phyloP scores from a whole-genome alignment of 345 rosid genomes.

The Viola odorata region DNA sequence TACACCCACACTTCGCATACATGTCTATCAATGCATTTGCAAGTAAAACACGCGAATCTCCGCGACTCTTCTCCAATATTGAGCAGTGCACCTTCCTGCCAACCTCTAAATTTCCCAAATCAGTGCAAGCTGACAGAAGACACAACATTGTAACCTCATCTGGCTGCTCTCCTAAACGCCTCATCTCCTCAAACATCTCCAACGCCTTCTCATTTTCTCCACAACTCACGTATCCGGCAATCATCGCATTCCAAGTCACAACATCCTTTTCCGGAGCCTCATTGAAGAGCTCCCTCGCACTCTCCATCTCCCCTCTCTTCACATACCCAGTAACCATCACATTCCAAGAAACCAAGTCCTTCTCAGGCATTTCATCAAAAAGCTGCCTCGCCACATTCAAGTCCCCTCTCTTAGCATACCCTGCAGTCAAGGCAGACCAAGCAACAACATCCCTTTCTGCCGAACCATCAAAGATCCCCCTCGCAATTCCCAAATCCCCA shows the following conservation, averaged over 20 bases:
- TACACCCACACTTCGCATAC: slow-evolving; percentile 69
- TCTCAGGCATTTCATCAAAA: slow-evolving; percentile 60
- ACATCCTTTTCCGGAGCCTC: slow-evolving; percentile 51
- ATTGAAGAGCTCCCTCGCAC: slow-evolving; percentile 55
- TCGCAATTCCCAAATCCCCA: slow-evolving; percentile 51
- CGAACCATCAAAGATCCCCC: slow-evolving; percentile 42
- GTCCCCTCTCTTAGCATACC: slow-evolving; percentile 67
- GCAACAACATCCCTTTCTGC: slow-evolving; percentile 54
- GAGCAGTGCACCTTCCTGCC: slow-evolving; percentile 49
- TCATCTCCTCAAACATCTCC: slow-evolving; percentile 66
- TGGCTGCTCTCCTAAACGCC: slow-evolving; percentile 47
- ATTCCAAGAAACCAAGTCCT: slow-evolving; percentile 76
- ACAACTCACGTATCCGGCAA: slow-evolving; percentile 45
- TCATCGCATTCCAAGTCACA: slow-evolving; percentile 75
- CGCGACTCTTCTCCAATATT: slow-evolving; percentile 29
- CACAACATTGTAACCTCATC: slow-evolving; percentile 62
- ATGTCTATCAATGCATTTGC: slow-evolving; percentile 65
- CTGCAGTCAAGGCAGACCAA: slow-evolving; percentile 76
- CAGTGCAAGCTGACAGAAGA: slow-evolving; percentile 61
- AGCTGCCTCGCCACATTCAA: slow-evolving; percentile 41
- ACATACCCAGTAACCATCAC: slow-evolving; percentile 67
- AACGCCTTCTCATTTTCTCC: slow-evolving; percentile 40
- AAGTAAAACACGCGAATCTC: slow-evolving; percentile 26
- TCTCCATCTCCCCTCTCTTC: slow-evolving; percentile 48
- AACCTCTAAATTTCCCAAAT: slow-evolving; percentile 48